These are phyloP conservation scores for Trichoderma brevicompactum DNA, from an alignment of 2,329 filamentous ascomycete genomes.

Conservation along the genomic window DNA sequence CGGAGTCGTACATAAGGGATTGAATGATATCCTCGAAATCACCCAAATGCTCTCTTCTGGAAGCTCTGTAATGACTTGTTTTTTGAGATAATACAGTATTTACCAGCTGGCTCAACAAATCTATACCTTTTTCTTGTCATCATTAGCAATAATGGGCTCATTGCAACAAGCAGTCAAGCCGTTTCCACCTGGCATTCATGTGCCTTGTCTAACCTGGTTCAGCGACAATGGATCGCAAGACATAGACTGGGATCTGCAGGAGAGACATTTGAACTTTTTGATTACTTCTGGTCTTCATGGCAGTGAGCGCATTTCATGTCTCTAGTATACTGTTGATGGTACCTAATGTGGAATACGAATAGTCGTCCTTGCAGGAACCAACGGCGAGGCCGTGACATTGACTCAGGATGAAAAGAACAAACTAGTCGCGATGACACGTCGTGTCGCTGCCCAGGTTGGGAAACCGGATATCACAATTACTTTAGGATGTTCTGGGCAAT, in stretches of 20 bases:
- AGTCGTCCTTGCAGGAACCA: conserved; percentile 72
- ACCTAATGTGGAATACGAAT: conserved; percentile 28
- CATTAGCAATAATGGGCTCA: conserved; percentile 36
- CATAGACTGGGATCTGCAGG: conserved; percentile 60
- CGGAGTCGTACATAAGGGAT: neutral
- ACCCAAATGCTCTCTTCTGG: neutral
- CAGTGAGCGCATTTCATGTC: conserved; percentile 37
- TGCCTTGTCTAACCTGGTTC: conserved; percentile 62
- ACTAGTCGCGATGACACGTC: conserved; percentile 64
- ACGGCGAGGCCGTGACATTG: conserved; percentile 74
- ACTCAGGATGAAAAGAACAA: conserved; percentile 65
- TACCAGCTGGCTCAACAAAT: too few relatives aligned
- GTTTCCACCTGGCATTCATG: conserved; percentile 56
- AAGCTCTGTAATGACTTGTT: too few relatives aligned
- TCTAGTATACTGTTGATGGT: neutral
- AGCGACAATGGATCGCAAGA: conserved; percentile 52
- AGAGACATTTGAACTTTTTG: conserved; percentile 48
- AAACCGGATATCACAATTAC: conserved; percentile 65
- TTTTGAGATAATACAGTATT: neutral
- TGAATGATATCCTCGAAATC: neutral
- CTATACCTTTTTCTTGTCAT: neutral
- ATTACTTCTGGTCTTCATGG: conserved; percentile 58
- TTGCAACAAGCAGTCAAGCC: conserved; percentile 35
- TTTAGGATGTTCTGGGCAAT: conserved; percentile 68
- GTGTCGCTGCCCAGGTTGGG: conserved; percentile 60